Conservation (phyloP, 768 basidiomycete genomes). For the Tricholoma sp. region DNA sequence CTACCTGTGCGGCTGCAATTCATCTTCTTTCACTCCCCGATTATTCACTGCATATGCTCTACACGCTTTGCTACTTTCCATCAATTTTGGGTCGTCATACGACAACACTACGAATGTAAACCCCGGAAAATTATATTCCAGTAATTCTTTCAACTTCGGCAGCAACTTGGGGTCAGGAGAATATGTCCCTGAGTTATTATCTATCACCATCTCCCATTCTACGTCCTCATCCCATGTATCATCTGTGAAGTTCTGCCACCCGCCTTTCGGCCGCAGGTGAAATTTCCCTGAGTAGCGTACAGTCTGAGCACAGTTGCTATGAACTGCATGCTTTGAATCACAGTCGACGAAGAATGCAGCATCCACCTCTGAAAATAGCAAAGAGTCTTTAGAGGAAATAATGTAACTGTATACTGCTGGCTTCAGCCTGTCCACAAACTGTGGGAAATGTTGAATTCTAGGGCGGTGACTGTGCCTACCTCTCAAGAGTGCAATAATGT, state of each 20-base stretch:
- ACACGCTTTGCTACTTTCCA: conserved; percentile 60
- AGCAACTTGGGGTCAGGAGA: conserved; percentile 63
- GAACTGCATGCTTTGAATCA: conserved; percentile 82
- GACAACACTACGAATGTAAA: conserved; percentile 51
- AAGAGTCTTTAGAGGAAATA: conserved; percentile 66
- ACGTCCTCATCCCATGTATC: conserved; percentile 47
- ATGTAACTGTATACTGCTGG: conserved; percentile 85
- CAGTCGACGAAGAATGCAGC: conserved; percentile 86
- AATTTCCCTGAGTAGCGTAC: conserved; percentile 80
- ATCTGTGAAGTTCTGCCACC: conserved; percentile 62
- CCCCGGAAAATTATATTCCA: conserved; percentile 73
- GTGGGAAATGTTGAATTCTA: conserved; percentile 4
- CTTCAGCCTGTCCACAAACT: conserved; percentile 49
- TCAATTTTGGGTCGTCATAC: conserved; percentile 49
- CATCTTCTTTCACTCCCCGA: conserved; percentile 54
- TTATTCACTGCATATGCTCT: conserved; percentile 58
- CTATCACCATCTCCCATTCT: conserved; percentile 78
- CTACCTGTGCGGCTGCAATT: conserved; percentile 65
- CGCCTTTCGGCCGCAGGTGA: conserved; percentile 66
- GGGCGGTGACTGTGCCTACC: conserved; percentile 35
- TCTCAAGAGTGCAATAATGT: conserved; percentile 47
- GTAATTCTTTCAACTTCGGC: conserved; percentile 51
- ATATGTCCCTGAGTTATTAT: conserved; percentile 86
- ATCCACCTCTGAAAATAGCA: conserved; percentile 83
- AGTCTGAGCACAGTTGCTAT: conserved; percentile 60